A percentile compares a stretch with the other conserved stretches of the same genome.
phyloP scores from a whole-genome alignment of 176 grass and related monocot species.

The Olyra latifolia region DNA sequence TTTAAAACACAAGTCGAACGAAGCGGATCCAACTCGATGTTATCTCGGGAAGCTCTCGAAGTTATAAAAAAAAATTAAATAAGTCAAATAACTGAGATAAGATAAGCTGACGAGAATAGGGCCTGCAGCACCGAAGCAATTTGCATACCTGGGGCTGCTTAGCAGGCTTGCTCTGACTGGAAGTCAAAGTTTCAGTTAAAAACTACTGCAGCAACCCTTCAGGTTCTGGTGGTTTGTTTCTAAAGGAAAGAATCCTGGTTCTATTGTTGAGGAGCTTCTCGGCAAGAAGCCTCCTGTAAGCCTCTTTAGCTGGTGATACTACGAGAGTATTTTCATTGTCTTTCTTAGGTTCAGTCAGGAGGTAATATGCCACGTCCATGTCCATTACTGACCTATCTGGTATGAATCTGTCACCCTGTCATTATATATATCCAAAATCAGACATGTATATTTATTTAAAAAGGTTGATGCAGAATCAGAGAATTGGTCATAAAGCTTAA shows the following conservation, averaged over 20 bases:
- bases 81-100: too few relatives aligned
- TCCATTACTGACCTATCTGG: conserved; percentile 60
- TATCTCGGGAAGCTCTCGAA: too few relatives aligned
- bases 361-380: conserved; percentile 60
- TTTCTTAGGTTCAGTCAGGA: conserved; percentile 52
- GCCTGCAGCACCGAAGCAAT: conserved; percentile 20
- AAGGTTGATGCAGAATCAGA: neutral
- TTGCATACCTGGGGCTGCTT: conserved; percentile 49
- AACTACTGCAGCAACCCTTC: conserved; percentile 8
- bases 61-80: too few relatives aligned
- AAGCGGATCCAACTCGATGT: too few relatives aligned
- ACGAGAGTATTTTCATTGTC: conserved; percentile 43
- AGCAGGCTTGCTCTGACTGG: conserved; percentile 14
- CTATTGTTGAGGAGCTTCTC: conserved; percentile 47
- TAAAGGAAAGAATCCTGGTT: conserved; percentile 61
- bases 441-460: neutral
- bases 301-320: conserved; percentile 41
- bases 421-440: conserved; percentile 30
- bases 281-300: conserved; percentile 53
- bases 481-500: neutral
- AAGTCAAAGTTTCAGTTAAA: conserved; percentile 10
- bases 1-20: too few relatives aligned
- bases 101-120: too few relatives aligned
- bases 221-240: conserved; percentile 44
- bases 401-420: conserved; percentile 71